phyloP scores from a whole-genome alignment of 305 asterid genomes.

The Fraxinus floribunda region DNA sequence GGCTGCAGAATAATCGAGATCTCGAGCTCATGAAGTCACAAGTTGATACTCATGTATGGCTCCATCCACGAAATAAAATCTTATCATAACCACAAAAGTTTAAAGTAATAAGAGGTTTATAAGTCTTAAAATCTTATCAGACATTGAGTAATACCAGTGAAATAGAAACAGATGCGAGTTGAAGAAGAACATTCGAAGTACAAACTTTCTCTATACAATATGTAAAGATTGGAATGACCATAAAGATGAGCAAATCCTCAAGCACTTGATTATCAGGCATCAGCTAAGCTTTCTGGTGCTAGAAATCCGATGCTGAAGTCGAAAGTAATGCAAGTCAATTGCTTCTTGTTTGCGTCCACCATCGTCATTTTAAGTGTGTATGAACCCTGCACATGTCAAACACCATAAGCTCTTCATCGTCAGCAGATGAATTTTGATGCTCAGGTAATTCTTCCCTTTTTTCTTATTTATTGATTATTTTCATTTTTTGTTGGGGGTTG shows the following conservation, averaged over 20 bases:
- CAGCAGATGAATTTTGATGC: not conserved
- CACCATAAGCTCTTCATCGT: constrained; percentile 8
- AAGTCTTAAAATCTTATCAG: not conserved
- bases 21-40: constrained; percentile 89
- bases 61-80: constrained; percentile 29
- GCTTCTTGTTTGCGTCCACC: constrained; percentile 45
- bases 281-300: constrained; percentile 51
- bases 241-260: constrained; percentile 5
- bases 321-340: constrained; percentile 70
- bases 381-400: constrained; percentile 56
- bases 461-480: too few species aligned
- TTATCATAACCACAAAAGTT: not conserved
- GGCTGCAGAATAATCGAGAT: constrained; percentile 69
- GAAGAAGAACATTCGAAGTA: not conserved
- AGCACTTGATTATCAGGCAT: constrained; percentile 25
- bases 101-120: not conserved
- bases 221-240: not conserved
- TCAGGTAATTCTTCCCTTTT: not conserved
- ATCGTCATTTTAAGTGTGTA: constrained; percentile 63
- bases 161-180: not conserved
- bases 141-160: not conserved
- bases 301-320: constrained; percentile 65
- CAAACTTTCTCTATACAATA: constrained; percentile 6
- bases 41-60: constrained; percentile 86
- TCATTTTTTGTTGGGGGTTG: too few species aligned